These are phyloP conservation scores for Aurifilum marmelostoma DNA, from an alignment of 2,329 filamentous ascomycete species.

Conservation along the genomic window DNA sequence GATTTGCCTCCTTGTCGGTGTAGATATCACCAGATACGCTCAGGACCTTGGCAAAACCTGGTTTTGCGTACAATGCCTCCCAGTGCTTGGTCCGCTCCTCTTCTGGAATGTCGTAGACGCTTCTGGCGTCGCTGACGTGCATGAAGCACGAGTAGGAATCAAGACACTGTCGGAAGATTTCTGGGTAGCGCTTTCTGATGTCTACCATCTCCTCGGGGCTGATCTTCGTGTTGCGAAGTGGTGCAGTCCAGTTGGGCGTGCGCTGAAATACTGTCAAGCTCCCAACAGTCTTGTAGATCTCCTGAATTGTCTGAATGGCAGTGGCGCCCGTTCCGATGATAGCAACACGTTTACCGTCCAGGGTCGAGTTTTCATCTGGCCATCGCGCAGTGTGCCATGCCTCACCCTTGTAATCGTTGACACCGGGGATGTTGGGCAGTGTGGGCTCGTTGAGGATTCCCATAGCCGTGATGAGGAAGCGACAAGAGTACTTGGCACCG, in stretches of 20 bases:
- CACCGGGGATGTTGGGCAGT: slow-evolving; percentile 15
- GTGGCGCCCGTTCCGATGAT: slow-evolving; percentile 21
- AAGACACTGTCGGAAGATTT: slow-evolving; percentile 47
- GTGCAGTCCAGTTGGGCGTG: slow-evolving; percentile 57
- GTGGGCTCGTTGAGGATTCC: slow-evolving; percentile 19
- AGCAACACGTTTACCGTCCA: slow-evolving; percentile 9
- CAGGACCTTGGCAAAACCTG: slow-evolving; percentile 47
- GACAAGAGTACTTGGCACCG: not conserved
- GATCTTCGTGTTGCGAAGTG: slow-evolving; percentile 51
- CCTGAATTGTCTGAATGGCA: slow-evolving; percentile 15
- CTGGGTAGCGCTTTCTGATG: slow-evolving; percentile 37
- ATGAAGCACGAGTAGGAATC: slow-evolving; percentile 53
- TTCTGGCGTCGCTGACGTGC: slow-evolving; percentile 37
- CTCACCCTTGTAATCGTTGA: slow-evolving; percentile 13
- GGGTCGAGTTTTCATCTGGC: not conserved
- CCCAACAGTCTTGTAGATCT: slow-evolving; percentile 31
- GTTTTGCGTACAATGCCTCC: slow-evolving; percentile 42
- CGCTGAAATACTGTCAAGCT: slow-evolving; percentile 54
- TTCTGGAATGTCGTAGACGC: slow-evolving; percentile 46
- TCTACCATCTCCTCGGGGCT: slow-evolving; percentile 49
- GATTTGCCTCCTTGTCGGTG: slow-evolving; percentile 44
- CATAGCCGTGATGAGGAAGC: slow-evolving; percentile 12
- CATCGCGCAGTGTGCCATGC: slow-evolving; percentile 19
- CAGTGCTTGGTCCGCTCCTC: slow-evolving; percentile 45
- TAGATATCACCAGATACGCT: slow-evolving; percentile 42